Base-by-base conservation (phyloP, 768 basidiomycete genomes). In the Boletus edulis region DNA sequence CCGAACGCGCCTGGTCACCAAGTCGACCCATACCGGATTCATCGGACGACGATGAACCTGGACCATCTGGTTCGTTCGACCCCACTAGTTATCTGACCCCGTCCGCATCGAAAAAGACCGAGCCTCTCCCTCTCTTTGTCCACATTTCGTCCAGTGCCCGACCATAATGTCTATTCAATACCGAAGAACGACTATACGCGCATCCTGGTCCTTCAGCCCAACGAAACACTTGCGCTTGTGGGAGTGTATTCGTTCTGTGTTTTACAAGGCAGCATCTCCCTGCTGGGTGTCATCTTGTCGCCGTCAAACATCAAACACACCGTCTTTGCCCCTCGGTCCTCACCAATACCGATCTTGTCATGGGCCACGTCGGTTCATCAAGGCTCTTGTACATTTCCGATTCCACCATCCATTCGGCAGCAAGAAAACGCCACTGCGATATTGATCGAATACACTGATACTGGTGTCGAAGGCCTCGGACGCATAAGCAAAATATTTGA, bases 241-340 rank as follows among this genome's bases (percentile, higher is more conserved):
- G 94, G 94, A 5, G 74, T 77, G 0, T 90, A 83, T 67, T 66
- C 63, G 4, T 55, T 96, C 15, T 76, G 77, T 0, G 78, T 94
- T 24, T 64, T 94, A 5, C 81, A 76, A 47, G 89, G 90, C 1
- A 71, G 78, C 15, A 57, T 94, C 49, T 71, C 75, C 3, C 46
- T 93, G 1, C 75, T 77, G n/a, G 89, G 89, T 3, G 76, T 81
- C 12, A 73, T 70, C 1, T 64, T 89, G 10, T 46, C 54, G 1
- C 62, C 82, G 8, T 81, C 81, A 1, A 43, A 61, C 2, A 63
- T 51, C 3, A 53, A 61, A 6, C 76, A 91, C 60, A 72, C 70
- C 13, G 74, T 95, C 27, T 95, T 84, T 64, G 88, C 91, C 0
- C 91, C 94, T 0, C 78, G 82, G 4, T 90, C 86, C 0, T 83